Percentiles rank a stretch among this genome's conserved stretches.
Evolutionary conservation across 495 filamentous ascomycete species (phyloP).

Genomic region (Trichoderma gamsii): DNA sequence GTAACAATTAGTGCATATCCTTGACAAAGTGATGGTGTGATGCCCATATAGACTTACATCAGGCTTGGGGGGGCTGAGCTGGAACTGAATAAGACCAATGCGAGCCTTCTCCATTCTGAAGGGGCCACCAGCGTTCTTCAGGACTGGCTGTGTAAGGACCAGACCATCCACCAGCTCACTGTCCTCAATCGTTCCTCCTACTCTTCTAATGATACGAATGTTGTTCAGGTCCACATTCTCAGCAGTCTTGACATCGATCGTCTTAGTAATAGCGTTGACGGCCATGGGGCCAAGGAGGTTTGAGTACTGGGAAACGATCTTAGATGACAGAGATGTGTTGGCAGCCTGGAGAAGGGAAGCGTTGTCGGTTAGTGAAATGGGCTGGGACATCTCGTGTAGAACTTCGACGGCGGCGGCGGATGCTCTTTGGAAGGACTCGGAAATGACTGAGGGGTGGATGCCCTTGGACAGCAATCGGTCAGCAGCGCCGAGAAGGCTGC

Average conservation of each 20-base stretch:
- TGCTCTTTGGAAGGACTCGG: slow-evolving; percentile 94
- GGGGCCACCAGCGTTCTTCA: slow-evolving; percentile 90
- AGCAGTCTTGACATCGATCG: slow-evolving; percentile 89
- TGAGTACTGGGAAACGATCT: slow-evolving; percentile 96
- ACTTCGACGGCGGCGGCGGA: slow-evolving; percentile 81
- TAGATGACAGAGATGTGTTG: slow-evolving; percentile 94
- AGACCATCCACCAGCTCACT: slow-evolving; percentile 95
- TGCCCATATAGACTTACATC: slow-evolving; percentile 55
- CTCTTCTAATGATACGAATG: slow-evolving; percentile 95
- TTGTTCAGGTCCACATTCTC: slow-evolving; percentile 95
- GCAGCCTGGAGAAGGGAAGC: slow-evolving; percentile 89
- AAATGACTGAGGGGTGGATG: slow-evolving; percentile 95
- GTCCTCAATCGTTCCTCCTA: slow-evolving; percentile 96
- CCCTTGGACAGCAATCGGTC: slow-evolving; percentile 85
- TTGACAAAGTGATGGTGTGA: background rate
- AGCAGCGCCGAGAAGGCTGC: slow-evolving; percentile 87
- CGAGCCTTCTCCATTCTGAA: slow-evolving; percentile 92
- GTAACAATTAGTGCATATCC: slow-evolving; percentile 18
- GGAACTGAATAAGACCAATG: slow-evolving; percentile 98
- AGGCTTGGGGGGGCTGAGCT: slow-evolving; percentile 94
- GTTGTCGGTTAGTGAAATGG: slow-evolving; percentile 83
- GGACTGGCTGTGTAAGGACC: slow-evolving; percentile 83
- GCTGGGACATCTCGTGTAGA: slow-evolving; percentile 91
- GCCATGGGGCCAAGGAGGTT: slow-evolving; percentile 91
- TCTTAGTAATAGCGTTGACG: slow-evolving; percentile 89